Evolutionary conservation across 1,139 yeast genomes (phyloP), one percentile per base, ranked within the genome.

Genomic region (Saccharomycopsis crataegensis): DNA sequence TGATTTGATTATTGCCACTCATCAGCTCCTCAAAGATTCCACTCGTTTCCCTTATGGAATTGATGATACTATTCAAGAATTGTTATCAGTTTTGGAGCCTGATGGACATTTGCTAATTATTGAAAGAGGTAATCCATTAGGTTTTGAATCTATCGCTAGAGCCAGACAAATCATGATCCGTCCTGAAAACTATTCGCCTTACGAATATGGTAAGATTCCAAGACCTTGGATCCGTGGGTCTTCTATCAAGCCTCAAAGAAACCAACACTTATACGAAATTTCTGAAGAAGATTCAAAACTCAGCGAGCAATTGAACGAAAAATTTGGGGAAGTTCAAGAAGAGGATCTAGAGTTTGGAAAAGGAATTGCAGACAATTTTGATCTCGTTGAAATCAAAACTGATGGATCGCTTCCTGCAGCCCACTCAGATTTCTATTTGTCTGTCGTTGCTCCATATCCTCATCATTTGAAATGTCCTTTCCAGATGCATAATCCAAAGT

Each of bases 391-490:
- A 8, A n/a, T 36, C 6, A 44, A 50, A 33, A 22, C 52, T 11
- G 14, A 31, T 17, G 12, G 4, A 9, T n/a, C 11, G 11, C 32
- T 8, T 8, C 17, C 17, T 12, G 32, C 14, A 16, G 43, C 38
- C 5, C 36, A 70, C 72, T 41, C 43, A 3, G 76, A 76, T 59
- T 83, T 76, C 62, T 82, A 83, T 60, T 62, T 86, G 46, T 76
- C 76, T 52, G 76, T 91, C 9, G 64, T 93, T 36, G 96, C 96
- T 0, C 99, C 99, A 3, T 93, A 98, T 65, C 70, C 95, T 0
- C 98, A 93, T 66, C 97, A 90, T 62, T 79, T 83, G 34, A 78
- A 74, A 61, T 91, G 98, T 64, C 98, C 99, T 0, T 70, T 93
- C 53, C 97, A 90, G 65, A 75, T 82, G 37, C 83, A 84, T 12